Conservation (phyloP, 495 filamentous ascomycete genomes). For the Ascobolus immersus region DNA sequence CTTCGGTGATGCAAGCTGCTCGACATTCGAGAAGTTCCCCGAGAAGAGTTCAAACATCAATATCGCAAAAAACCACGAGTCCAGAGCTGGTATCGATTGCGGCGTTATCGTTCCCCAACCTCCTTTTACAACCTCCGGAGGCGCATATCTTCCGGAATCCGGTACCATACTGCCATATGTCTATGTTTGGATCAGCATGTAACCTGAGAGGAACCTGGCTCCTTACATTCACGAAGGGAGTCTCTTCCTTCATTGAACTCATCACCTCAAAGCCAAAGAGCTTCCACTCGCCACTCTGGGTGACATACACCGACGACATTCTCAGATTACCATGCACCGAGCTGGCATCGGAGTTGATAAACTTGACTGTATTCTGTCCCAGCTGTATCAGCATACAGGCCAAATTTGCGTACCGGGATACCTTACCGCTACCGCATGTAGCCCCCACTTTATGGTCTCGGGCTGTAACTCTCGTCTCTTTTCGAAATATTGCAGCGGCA, state of each 20-base stretch:
- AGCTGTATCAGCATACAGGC: slow-evolving; percentile 4
- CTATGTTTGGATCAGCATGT: slow-evolving; percentile 20
- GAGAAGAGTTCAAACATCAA: slow-evolving; percentile 83
- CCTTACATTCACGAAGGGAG: slow-evolving; percentile 66
- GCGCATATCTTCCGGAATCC: slow-evolving; percentile 51
- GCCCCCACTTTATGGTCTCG: slow-evolving; percentile 88
- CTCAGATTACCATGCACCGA: slow-evolving; percentile 73
- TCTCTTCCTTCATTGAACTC: slow-evolving; percentile 86
- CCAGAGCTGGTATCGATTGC: slow-evolving; percentile 54
- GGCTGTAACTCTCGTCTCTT: slow-evolving; percentile 57
- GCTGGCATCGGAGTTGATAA: slow-evolving; percentile 78
- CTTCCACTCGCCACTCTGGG: slow-evolving; percentile 96
- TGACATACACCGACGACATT: slow-evolving; percentile 62
- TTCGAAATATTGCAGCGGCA: slow-evolving; percentile 63
- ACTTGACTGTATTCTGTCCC: slow-evolving; percentile 59
- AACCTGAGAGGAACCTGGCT: not conserved
- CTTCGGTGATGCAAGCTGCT: slow-evolving; percentile 63
- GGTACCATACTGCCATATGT: slow-evolving; percentile 68
- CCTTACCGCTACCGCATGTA: slow-evolving; percentile 59
- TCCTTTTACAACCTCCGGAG: slow-evolving; percentile 61
- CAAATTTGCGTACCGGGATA: not conserved
- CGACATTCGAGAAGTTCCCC: slow-evolving; percentile 40
- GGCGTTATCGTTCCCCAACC: slow-evolving; percentile 69
- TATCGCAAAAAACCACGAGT: slow-evolving; percentile 65
- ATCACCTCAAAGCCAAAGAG: slow-evolving; percentile 77